These are phyloP conservation scores for Cyberlindnera galapagoensis DNA, from an alignment of 805 yeast genomes.

Conservation along the genomic window DNA sequence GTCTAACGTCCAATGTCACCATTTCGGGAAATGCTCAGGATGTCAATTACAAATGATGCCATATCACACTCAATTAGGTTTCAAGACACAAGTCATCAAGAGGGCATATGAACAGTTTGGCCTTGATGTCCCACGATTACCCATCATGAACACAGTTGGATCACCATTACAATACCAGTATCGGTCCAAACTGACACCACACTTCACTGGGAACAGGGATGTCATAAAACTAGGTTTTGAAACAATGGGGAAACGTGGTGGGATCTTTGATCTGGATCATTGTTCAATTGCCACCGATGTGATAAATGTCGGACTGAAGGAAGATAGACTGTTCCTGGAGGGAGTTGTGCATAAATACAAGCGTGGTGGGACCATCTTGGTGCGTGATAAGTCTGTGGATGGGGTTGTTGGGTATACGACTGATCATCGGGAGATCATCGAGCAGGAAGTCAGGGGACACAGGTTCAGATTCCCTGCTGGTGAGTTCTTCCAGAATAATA, in stretches of 20 bases:
- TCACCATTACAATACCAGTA: conserved; percentile 74
- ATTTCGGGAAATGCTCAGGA: conserved; percentile 88
- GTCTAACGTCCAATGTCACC: conserved; percentile 51
- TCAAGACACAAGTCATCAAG: conserved; percentile 66
- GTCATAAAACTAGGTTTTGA: conserved; percentile 71
- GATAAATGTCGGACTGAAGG: conserved; percentile 62
- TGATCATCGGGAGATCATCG: conserved; percentile 66
- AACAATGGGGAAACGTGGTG: conserved; percentile 41
- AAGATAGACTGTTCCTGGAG: conserved; percentile 55
- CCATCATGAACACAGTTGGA: conserved; percentile 61
- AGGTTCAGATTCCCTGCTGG: conserved; percentile 89
- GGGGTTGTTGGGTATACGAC: conserved; percentile 53
- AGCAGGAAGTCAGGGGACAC: conserved; percentile 62
- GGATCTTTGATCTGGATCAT: conserved; percentile 77
- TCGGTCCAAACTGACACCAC: conserved; percentile 93
- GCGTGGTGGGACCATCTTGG: conserved; percentile 81
- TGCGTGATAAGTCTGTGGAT: conserved; percentile 65
- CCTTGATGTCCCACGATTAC: conserved; percentile 33
- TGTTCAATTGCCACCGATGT: conserved; percentile 82
- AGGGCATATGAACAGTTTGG: conserved; percentile 79
- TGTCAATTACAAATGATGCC: conserved; percentile 83
- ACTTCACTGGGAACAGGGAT: conserved; percentile 65
- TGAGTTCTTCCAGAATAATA: conserved; percentile 92
- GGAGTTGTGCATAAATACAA: conserved; percentile 38
- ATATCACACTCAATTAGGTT: conserved; percentile 62